Evolutionary conservation across 257 asterid species (phyloP), one percentile per base, ranked within the genome.

Genomic region (Prunella vulgaris): DNA sequence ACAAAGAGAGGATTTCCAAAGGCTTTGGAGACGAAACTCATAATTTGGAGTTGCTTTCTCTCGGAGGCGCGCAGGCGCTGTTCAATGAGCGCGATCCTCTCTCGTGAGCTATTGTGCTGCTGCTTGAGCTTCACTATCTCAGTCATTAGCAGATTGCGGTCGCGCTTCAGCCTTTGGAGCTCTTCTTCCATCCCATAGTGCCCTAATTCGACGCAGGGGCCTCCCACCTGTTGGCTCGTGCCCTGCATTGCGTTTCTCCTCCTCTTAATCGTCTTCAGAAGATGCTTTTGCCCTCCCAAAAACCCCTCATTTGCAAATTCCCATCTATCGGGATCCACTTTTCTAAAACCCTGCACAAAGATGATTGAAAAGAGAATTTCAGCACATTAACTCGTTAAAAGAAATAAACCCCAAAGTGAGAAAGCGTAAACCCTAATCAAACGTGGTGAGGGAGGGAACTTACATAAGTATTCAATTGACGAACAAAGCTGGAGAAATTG

Each of bases 301-400:
- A 90, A 94, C 7, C 96, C 96, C 79, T 86, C 96, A 58, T 89
- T 94, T 0, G 99, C 99, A 35, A 94, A 94, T 66, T 94, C 97
- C 97, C 97, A 94, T 79, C 89, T 78, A 37, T 89, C 97, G 0
- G 96, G 85, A 76, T 91, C 95, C 60, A 91, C 96, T 74, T 94
- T 91, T 58, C 86, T 74, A 28, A 94, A 94, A 22, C 99, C 99
- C 97, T 91, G 90, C 80, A 25, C 3, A 25, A 25, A 1, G 28
- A 25, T 25, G n/a, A n/a, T n/a, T n/a, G n/a, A n/a, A n/a, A 4
- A 60, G 9, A 4, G 0, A 66, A 48, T 28, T 28, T 32, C 49
- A 66, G 51, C 25, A 49, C 24, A 1, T n/a, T 13, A 44, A 28
- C 70, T 24, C 57, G n/a, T n/a, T 15, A 66, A 10, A 64, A 13